phyloP scores from a whole-genome alignment of 176 grass and related monocot species.

The Urochloa ruziziensis region DNA sequence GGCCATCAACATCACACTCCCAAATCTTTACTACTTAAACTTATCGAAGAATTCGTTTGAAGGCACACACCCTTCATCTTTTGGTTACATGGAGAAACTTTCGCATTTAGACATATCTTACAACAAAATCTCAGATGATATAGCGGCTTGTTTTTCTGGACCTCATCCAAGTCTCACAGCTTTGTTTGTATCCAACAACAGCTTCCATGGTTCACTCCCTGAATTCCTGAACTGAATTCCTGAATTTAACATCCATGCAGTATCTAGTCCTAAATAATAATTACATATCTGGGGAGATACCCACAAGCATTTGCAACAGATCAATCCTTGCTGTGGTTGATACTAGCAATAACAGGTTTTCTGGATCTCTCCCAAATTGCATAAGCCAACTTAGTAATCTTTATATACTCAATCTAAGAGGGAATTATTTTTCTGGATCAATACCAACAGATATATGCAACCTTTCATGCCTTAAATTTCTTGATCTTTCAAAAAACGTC shows the following conservation, averaged over 20 bases:
- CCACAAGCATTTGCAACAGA: neutral
- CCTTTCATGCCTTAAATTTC: neutral
- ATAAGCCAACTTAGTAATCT: neutral
- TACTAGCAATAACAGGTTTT: neutral
- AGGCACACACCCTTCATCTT: neutral
- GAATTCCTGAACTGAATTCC: neutral
- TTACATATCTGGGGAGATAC: slow-evolving; percentile 8
- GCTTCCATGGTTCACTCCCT: slow-evolving; percentile 23
- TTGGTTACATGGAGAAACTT: slow-evolving; percentile 17
- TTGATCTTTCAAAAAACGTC: slow-evolving; percentile 39
- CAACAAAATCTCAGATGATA: slow-evolving; percentile 27
- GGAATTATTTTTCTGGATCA: slow-evolving; percentile 19
- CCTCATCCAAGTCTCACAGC: neutral
- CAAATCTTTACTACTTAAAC: neutral
- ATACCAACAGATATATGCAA: neutral
- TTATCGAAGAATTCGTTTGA: slow-evolving; percentile 19
- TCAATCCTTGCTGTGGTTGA: neutral
- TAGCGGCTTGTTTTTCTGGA: neutral
- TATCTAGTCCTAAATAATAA: neutral
- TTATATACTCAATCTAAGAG: slow-evolving; percentile 25
- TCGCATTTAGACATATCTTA: slow-evolving; percentile 18
- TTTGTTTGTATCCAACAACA: slow-evolving; percentile 23
- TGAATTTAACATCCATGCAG: neutral
- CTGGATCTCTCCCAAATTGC: neutral
- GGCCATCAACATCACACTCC: slow-evolving; percentile 11